phyloP scores from a whole-genome alignment of 768 basidiomycete genomes.

The Daedaleopsis nitida region DNA sequence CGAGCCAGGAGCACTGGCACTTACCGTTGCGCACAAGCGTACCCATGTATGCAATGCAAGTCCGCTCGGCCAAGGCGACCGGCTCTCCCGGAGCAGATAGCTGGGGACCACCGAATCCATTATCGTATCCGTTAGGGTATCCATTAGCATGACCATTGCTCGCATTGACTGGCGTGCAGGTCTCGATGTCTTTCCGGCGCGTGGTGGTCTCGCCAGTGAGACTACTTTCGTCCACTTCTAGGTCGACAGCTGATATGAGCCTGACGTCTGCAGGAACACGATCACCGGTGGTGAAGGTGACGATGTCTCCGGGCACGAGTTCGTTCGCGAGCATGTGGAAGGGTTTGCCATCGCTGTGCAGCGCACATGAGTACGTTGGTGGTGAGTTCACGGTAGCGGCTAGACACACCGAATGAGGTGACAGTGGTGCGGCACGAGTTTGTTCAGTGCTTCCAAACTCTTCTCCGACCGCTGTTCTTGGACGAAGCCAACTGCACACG shows the following conservation, averaged over 20 bases:
- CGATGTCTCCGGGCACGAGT: conserved; percentile 93
- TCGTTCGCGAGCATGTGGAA: conserved; percentile 91
- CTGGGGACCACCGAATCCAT: neutral
- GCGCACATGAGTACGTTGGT: conserved; percentile 15
- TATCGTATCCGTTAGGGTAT: conserved; percentile 15
- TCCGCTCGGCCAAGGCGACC: conserved; percentile 77
- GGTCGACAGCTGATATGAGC: conserved; percentile 74
- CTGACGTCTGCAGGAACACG: conserved; percentile 94
- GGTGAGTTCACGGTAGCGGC: neutral
- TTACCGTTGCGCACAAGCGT: conserved; percentile 88
- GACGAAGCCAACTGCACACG: conserved; percentile 77
- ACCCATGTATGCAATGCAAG: conserved; percentile 94
- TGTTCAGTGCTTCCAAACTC: conserved; percentile 92
- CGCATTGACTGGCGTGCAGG: conserved; percentile 48
- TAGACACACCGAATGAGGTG: conserved; percentile 69
- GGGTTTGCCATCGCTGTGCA: conserved; percentile 55
- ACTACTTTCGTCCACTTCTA: conserved; percentile 95
- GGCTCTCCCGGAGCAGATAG: conserved; percentile 35
- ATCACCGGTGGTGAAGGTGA: conserved; percentile 88
- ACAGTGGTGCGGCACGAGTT: conserved; percentile 96
- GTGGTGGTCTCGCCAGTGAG: conserved; percentile 91
- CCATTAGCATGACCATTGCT: conserved; percentile 22
- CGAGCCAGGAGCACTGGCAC: conserved; percentile 5
- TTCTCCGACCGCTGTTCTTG: conserved; percentile 95
- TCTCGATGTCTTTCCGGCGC: conserved; percentile 63